Conservation (phyloP, 345 rosid species). For the Eucalyptus cloeziana region DNA sequence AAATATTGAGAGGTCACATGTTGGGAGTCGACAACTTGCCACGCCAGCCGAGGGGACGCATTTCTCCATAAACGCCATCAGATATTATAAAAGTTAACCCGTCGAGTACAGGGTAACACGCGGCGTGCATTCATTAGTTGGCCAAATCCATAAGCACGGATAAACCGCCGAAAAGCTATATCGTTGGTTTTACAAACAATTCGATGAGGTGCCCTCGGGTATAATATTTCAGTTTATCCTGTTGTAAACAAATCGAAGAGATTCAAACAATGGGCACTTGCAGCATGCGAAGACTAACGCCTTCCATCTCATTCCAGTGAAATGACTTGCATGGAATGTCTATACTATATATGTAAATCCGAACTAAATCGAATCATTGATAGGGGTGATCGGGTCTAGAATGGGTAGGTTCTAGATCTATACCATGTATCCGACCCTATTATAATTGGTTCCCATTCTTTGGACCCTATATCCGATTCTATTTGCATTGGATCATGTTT, state of each 20-base stretch:
- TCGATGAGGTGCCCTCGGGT: background rate
- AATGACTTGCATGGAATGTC: background rate
- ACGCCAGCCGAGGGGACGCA: background rate
- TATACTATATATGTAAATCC: background rate
- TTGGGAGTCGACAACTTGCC: no score
- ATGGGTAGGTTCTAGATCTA: no score
- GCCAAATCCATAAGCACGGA: background rate
- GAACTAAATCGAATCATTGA: background rate
- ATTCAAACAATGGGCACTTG: background rate
- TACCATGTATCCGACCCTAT: accelerated
- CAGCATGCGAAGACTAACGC: background rate
- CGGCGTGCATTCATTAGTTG: background rate
- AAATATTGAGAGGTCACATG: no score
- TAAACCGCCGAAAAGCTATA: background rate
- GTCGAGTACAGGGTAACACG: background rate
- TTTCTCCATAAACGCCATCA: background rate
- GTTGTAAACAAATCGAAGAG: background rate
- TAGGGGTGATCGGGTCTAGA: no score
- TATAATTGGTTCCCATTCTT: no score
- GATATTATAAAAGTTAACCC: background rate
- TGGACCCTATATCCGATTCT: no score
- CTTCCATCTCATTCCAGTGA: background rate
- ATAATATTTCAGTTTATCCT: background rate
- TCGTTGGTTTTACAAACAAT: background rate
- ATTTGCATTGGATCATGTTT: no score